Evolutionary conservation across 2,329 filamentous ascomycete genomes (phyloP).

Genomic region (Exophiala viscosa): DNA sequence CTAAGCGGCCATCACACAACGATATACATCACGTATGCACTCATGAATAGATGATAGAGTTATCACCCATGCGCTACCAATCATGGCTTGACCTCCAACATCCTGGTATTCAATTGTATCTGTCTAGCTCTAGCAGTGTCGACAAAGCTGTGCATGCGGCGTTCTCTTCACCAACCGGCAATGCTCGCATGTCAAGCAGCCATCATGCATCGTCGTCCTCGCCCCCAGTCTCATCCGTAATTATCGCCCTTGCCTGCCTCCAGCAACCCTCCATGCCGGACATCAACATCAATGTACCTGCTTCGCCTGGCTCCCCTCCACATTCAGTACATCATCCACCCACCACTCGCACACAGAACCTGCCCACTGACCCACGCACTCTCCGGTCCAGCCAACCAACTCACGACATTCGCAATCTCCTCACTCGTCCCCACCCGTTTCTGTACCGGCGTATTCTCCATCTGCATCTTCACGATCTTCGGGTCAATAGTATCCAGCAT

Average conservation of each 20-base stretch:
- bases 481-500: constrained; percentile 54
- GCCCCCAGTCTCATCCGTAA: too few relatives aligned
- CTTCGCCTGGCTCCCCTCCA: not conserved
- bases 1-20: not conserved
- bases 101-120: too few relatives aligned
- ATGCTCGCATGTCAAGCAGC: too few relatives aligned
- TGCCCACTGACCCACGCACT: constrained; percentile 54
- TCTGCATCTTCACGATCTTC: constrained; percentile 50
- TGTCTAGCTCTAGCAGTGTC: too few relatives aligned
- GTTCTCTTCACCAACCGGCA: too few relatives aligned
- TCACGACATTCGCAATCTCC: constrained; percentile 56
- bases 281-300: not conserved
- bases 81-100: too few relatives aligned
- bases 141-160: too few relatives aligned
- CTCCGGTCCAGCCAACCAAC: constrained; percentile 51
- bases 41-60: too few relatives aligned
- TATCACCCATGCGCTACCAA: too few relatives aligned
- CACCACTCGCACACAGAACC: constrained; percentile 54
- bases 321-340: constrained; percentile 32
- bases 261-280: too few relatives aligned
- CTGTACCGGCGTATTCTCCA: constrained; percentile 50
- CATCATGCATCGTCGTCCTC: too few relatives aligned
- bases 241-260: too few relatives aligned
- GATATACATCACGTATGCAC: not conserved
- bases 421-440: constrained; percentile 50